Base-by-base conservation (phyloP, 331 rosid species). In the Rosa hybrid region DNA sequence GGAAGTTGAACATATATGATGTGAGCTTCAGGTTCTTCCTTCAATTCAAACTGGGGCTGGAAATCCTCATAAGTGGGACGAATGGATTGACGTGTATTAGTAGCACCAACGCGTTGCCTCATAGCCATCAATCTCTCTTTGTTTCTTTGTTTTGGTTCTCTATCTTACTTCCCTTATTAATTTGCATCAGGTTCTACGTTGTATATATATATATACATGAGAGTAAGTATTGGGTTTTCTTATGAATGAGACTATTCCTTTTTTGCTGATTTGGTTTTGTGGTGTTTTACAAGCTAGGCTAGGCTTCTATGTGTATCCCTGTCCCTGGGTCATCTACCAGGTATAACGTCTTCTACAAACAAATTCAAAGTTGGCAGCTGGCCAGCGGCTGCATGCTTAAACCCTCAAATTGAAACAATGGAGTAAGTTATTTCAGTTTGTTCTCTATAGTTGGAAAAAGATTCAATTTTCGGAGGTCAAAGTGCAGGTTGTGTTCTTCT, bases 201-300 rank as follows among this genome's bases (percentile, higher is more conserved):
- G 3, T 50, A 51, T 27, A 30, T 75, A 27, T 63, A 62, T 60
- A 62, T 9, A 20, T 75, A 42, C 48, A 34, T 16, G 45, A 9
- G 39, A 49, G 12, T 11, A 51, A 38, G 50, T 59, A 5, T 7
- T 64, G 57, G 81, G 78, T 77, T 86, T 86, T 75, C 88, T 83
- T 85, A 81, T 16, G 48, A 7, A 78, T 63, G 87, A 82, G 78
- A 77, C 80, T 81, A 87, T 90, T 84, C 88, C 88, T 74, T 86
- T 86, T 72, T 71, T 79, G 71, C 48, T 82, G 67, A 51, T 48
- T 78, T 79, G 89, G 91, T 38, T 86, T 81, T 68, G 76, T 81
- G 46, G 46, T 62, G 23, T 39, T 68, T 62, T 73, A n/a, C 51
- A 8, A 51, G 56, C 71, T 7, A 65, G 20, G 41, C 69, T 27